Evolutionary conservation across 2,329 filamentous ascomycete genomes (phyloP).

Genomic region (Zymoseptoria ardabiliae): DNA sequence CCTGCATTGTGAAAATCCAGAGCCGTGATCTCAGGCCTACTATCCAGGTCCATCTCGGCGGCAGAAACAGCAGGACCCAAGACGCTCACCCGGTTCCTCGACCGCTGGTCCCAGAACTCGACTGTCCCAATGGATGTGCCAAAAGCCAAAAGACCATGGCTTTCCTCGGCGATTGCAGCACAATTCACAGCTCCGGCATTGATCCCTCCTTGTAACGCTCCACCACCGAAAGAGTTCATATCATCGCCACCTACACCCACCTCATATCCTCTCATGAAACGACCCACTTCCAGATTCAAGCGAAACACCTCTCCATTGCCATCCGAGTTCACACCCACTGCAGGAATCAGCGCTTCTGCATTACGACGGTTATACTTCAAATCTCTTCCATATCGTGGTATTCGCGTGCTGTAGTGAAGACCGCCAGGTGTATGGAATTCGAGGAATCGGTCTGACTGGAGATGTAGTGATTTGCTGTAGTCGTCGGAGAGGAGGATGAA

Average conservation of each 20-base stretch:
- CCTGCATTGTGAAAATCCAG: constrained; percentile 80
- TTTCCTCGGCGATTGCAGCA: constrained; percentile 76
- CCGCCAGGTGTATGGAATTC: constrained; percentile 89
- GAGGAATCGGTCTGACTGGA: constrained; percentile 83
- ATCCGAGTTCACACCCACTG: constrained; percentile 79
- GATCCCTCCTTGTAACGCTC: constrained; percentile 79
- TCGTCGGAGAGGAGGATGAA: constrained; percentile 84
- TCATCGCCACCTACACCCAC: constrained; percentile 85
- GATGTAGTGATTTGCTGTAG: constrained; percentile 88
- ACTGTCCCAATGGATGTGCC: constrained; percentile 93
- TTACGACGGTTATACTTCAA: constrained; percentile 74
- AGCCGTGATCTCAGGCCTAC: constrained; percentile 65
- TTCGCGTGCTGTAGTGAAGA: constrained; percentile 78
- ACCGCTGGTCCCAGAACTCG: constrained; percentile 91
- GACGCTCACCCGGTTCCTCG: constrained; percentile 71
- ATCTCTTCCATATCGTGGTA: constrained; percentile 88
- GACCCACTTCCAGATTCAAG: constrained; percentile 81
- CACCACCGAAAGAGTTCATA: constrained; percentile 55
- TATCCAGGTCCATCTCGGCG: constrained; percentile 22
- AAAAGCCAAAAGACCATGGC: constrained; percentile 85
- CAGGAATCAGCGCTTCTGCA: constrained; percentile 77
- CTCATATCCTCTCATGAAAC: constrained; percentile 92
- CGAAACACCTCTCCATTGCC: constrained; percentile 88
- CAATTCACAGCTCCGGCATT: constrained; percentile 80
- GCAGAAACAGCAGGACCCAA: constrained; percentile 43